Base-by-base conservation (phyloP, 768 basidiomycete genomes). In the Guyanaporus albipodus region DNA sequence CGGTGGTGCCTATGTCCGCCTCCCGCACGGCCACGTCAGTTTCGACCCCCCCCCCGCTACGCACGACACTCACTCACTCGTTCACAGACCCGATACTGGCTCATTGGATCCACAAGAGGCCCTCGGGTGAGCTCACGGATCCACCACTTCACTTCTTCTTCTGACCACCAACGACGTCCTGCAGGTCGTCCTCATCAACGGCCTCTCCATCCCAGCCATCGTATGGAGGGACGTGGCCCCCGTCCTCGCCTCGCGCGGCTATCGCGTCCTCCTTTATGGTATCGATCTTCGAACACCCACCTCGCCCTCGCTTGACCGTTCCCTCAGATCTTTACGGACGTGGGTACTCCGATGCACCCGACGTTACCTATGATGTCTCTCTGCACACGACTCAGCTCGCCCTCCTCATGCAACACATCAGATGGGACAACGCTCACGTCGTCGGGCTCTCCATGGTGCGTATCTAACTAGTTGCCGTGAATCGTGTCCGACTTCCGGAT, bases 271-370 rank as follows among this genome's bases (percentile, higher is more conserved):
- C 21, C 70, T 88, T 7, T 91, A 88, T 53, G 87, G 87, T 86
- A 33, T 19, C 70, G 6, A 15, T 17, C 37, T 38, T 22, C 39
- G 14, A 18, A 18, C 37, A 10, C 26, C 19, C 34, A 17, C 19
- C 22, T 22, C n/a, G 31, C 15, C 33, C 35, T 31, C 23, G 37
- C 32, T 24, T 52, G 49, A 56, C 39, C 15, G 3, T n/a, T 42
- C 5, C 3, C 14, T 14, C 49, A 88, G 88, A 91, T 67, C 70
- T 90, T 17, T 89, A 87, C 49, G 89, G 87, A 11, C 77, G 88
- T 31, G 88, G 88, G 5, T 91, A 90, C 65, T 87, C 87, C 1
- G 87, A 87, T 46, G 87, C 87, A 1, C 88, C 88, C 0, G 75
- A 80, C 18, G 79, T 76, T 14, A 78, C 75, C 4, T 87, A 91